Evolutionary conservation across 345 rosid species (phyloP).

Genomic region (Acer saccharum): DNA sequence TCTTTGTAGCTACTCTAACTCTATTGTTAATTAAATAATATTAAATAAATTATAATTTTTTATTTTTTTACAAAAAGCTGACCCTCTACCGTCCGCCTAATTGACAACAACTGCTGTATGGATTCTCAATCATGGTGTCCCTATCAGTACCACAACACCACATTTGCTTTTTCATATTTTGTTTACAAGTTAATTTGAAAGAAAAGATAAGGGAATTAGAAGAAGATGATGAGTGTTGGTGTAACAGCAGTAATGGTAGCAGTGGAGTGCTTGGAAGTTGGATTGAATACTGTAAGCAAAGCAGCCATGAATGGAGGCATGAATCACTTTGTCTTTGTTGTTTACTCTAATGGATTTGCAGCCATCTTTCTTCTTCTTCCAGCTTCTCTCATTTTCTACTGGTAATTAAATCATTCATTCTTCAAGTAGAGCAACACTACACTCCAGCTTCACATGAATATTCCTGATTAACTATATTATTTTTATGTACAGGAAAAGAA

Average conservation of each 20-base stretch:
- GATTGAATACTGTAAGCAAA: slow-evolving; percentile 34
- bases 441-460: background rate
- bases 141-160: too few relatives aligned
- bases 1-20: too few relatives aligned
- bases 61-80: too few relatives aligned
- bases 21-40: too few relatives aligned
- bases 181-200: too few relatives aligned
- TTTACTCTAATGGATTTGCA: slow-evolving; percentile 32
- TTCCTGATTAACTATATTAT: background rate
- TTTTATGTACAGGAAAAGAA: slow-evolving; percentile 24
- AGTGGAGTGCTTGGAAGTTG: slow-evolving; percentile 34
- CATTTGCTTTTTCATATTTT: too few relatives aligned
- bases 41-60: too few relatives aligned
- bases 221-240: slow-evolving; percentile 6
- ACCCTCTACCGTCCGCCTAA: too few relatives aligned
- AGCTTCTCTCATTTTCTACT: slow-evolving; percentile 32
- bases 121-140: too few relatives aligned
- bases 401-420: background rate
- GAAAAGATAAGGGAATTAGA: too few relatives aligned
- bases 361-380: slow-evolving; percentile 33
- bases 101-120: too few relatives aligned
- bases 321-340: slow-evolving; percentile 32
- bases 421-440: background rate
- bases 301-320: slow-evolving; percentile 39
- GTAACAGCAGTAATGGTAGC: slow-evolving; percentile 33